Percentiles rank a stretch among this genome's conserved stretches.
phyloP scores from a whole-genome alignment of 2,329 filamentous ascomycete genomes.

The Ascochyta pisi region DNA sequence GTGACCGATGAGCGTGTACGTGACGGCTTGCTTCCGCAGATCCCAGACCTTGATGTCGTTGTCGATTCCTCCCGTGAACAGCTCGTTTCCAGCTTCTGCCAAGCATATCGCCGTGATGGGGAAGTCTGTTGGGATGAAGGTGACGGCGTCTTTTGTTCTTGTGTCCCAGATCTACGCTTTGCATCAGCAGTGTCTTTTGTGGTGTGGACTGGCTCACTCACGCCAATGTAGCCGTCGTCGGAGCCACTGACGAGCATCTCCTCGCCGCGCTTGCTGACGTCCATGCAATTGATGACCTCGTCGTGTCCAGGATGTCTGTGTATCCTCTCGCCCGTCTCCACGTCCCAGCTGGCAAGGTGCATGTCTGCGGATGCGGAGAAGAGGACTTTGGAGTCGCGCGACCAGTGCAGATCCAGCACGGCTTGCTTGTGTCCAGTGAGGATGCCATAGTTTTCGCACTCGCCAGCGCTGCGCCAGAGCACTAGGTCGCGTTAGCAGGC shows the following conservation, averaged over 20 bases:
- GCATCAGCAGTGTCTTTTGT: constrained; percentile 22
- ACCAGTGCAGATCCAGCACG: constrained; percentile 93
- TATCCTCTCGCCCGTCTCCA: constrained; percentile 90
- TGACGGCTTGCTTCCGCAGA: constrained; percentile 84
- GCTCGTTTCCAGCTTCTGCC: constrained; percentile 93
- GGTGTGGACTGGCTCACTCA: constrained; percentile 30
- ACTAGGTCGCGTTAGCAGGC: constrained; percentile 60
- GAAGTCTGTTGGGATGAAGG: constrained; percentile 89
- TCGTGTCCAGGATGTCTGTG: constrained; percentile 91
- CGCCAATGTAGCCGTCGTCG: constrained; percentile 88
- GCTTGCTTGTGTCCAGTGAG: constrained; percentile 90
- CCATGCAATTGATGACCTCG: constrained; percentile 91
- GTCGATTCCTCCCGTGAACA: constrained; percentile 94
- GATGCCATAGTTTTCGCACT: constrained; percentile 92
- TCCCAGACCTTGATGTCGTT: constrained; percentile 99
- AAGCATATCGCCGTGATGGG: constrained; percentile 90
- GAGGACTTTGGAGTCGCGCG: constrained; percentile 86
- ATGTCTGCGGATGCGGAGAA: constrained; percentile 94
- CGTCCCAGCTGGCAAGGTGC: constrained; percentile 92
- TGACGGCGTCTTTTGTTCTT: constrained; percentile 83
- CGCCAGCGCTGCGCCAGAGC: constrained; percentile 90
- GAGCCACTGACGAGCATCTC: constrained; percentile 90
- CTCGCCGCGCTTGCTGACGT: constrained; percentile 87
- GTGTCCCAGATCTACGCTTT: constrained; percentile 82
- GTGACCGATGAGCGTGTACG: constrained; percentile 88